Evolutionary conservation across 129 eudicot species (phyloP).

Genomic region (Logfia minima): DNA sequence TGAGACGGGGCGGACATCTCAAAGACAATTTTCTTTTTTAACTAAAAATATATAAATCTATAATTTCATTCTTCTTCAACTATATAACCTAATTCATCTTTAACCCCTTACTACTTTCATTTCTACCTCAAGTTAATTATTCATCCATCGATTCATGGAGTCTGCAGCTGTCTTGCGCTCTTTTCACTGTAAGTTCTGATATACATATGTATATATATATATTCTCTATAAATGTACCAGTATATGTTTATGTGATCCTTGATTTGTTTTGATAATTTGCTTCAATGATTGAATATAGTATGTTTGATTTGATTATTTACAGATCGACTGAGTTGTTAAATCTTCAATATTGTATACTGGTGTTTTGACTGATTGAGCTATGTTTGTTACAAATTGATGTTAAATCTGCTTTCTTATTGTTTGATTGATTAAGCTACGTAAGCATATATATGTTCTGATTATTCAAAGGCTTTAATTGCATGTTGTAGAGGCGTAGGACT

Average conservation of each 20-base stretch:
- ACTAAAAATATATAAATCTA: not conserved
- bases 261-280: not conserved
- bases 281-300: not conserved
- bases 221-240: not conserved
- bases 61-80: not conserved
- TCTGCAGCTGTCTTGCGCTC: slow-evolving; percentile 77
- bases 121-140: slow-evolving; percentile 13
- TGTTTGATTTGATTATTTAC: not conserved
- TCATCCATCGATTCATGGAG: slow-evolving; percentile 47
- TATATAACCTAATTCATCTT: slow-evolving; percentile 17
- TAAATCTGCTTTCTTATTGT: not conserved
- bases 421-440: not conserved
- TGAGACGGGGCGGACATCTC: slow-evolving; percentile 73
- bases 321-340: slow-evolving; percentile 16
- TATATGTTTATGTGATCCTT: not conserved
- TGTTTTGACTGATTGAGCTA: not conserved
- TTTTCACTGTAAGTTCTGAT: slow-evolving; percentile 46
- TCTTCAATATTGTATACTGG: not conserved
- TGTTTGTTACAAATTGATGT: slow-evolving; percentile 12
- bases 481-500: slow-evolving; percentile 8
- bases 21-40: slow-evolving; percentile 24
- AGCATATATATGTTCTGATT: not conserved
- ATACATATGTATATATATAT: not conserved
- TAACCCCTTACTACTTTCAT: not conserved
- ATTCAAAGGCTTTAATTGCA: slow-evolving; percentile 13